Evolutionary conservation across 1,284 basidiomycete species (phyloP).

Genomic region (Tilletiaria anomala): DNA sequence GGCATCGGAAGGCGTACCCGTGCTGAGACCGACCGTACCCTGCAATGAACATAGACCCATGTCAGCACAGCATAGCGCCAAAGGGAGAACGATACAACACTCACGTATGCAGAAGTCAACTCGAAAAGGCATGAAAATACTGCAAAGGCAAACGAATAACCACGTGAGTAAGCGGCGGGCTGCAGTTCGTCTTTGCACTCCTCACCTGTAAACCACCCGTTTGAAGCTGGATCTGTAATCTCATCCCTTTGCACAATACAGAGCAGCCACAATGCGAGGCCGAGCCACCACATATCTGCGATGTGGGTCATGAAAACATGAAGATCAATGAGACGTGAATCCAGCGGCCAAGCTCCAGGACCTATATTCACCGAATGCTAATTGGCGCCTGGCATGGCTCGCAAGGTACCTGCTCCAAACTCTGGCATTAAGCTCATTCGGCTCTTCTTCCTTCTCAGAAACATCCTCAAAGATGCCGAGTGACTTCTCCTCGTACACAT

Average conservation of each 20-base stretch:
- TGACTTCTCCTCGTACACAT: slow-evolving; percentile 77
- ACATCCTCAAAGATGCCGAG: slow-evolving; percentile 25
- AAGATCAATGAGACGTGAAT: not conserved
- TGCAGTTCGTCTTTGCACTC: slow-evolving; percentile 50
- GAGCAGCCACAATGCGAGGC: slow-evolving; percentile 37
- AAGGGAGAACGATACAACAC: not conserved
- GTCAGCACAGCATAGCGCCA: slow-evolving; percentile 45
- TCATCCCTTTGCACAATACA: slow-evolving; percentile 34
- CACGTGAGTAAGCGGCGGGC: slow-evolving; percentile 44
- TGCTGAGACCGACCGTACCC: slow-evolving; percentile 44
- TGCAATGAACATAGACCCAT: too few species aligned
- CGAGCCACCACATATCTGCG: slow-evolving; percentile 36
- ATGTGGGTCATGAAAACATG: not conserved
- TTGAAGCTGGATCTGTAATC: slow-evolving; percentile 18
- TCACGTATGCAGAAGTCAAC: slow-evolving; percentile 62
- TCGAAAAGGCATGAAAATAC: slow-evolving; percentile 55
- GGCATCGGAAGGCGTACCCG: slow-evolving; percentile 54
- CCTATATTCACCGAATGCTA: slow-evolving; percentile 50
- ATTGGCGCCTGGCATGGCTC: slow-evolving; percentile 66
- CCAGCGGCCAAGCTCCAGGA: slow-evolving; percentile 1
- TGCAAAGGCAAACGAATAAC: slow-evolving; percentile 65
- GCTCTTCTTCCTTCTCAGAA: slow-evolving; percentile 7
- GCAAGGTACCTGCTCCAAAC: slow-evolving; percentile 63
- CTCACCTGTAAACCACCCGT: slow-evolving; percentile 27
- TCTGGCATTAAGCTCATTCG: slow-evolving; percentile 20